Evolutionary conservation across 306 rosid genomes (phyloP), one percentile per base, ranked within the genome.

Genomic region (Rosa rugosa): DNA sequence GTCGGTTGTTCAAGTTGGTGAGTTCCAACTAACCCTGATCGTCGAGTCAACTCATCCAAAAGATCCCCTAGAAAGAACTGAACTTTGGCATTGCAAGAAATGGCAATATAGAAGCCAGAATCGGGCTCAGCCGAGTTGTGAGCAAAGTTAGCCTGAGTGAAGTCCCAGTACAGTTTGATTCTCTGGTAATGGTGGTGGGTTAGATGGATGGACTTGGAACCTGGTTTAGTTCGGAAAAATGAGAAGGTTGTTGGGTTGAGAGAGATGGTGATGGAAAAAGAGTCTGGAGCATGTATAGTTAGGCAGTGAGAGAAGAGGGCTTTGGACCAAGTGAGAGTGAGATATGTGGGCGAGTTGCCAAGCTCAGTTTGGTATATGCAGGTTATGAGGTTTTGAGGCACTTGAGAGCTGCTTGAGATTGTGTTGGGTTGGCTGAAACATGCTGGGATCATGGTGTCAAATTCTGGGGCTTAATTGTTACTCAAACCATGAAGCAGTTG

Each of bases 381-480:
- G 27, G 91, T 88, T 18, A 89, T 83, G 14, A 92, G 82, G 72
- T 83, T 86, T 54, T 87, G 97, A 3, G 90, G 89, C 66, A 68
- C 76, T 77, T 83, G 84, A 70, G 86, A 77, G 75, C n/a, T 73
- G 85, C 82, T 86, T 77, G 91, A 53, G 47, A 84, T 70, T 38
- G 88, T 56, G 83, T 80, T 88, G 72, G 94, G 92, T 42, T 87
- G 96, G 93, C 92, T 88, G 89, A 92, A 92, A 83, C 97, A 92
- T 71, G 86, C 81, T 68, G 91, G 96, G 87, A 90, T 89, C 96
- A 92, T 90, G 63, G 77, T 82, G 78, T 78, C 75, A 67, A 42
- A 60, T 66, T 22, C 60, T 70, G 49, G 40, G 59, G 75, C 53
- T 77, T 25, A 5, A 27, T 25, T 82, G 78, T 71, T 87, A 62